A percentile compares a stretch with the other conserved stretches of the same genome.
phyloP scores from a whole-genome alignment of 2,329 filamentous ascomycete genomes.

The Colletotrichum aenigma region DNA sequence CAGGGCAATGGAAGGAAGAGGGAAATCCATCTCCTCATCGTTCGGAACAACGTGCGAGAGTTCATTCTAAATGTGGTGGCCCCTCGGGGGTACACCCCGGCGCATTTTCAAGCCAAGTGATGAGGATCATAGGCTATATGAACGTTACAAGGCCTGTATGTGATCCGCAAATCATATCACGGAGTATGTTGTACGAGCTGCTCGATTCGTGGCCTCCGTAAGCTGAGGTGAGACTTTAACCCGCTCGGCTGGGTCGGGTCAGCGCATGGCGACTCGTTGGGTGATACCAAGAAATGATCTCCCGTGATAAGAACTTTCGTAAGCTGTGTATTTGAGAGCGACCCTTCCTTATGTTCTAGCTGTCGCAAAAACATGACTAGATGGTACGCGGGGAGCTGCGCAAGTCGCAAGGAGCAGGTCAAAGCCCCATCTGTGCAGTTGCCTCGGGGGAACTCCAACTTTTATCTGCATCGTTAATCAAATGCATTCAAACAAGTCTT shows the following conservation, averaged over 20 bases:
- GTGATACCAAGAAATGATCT: background rate
- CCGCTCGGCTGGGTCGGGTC: background rate
- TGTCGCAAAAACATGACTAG: background rate
- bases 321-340: background rate
- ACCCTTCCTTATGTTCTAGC: background rate
- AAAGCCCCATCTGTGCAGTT: too few relatives aligned
- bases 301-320: background rate
- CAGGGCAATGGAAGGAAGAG: fast-evolving
- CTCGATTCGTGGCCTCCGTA: background rate
- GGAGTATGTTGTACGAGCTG: background rate
- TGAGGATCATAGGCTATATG: background rate
- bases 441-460: too few relatives aligned
- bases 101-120: too few relatives aligned
- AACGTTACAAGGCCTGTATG: background rate
- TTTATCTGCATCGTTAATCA: too few relatives aligned
- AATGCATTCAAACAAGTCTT: too few relatives aligned
- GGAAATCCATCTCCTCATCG: background rate
- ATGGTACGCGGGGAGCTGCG: background rate
- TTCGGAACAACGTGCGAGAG: background rate
- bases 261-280: background rate
- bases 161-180: background rate
- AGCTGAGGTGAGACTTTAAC: background rate
- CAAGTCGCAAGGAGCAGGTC: too few relatives aligned
- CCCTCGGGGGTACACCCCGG: too few relatives aligned
- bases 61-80: background rate